A percentile compares a stretch with the other conserved stretches of the same genome.
Evolutionary conservation across 139 green algal genomes (phyloP).

Genomic region (Zygnema circumcarinatum): DNA sequence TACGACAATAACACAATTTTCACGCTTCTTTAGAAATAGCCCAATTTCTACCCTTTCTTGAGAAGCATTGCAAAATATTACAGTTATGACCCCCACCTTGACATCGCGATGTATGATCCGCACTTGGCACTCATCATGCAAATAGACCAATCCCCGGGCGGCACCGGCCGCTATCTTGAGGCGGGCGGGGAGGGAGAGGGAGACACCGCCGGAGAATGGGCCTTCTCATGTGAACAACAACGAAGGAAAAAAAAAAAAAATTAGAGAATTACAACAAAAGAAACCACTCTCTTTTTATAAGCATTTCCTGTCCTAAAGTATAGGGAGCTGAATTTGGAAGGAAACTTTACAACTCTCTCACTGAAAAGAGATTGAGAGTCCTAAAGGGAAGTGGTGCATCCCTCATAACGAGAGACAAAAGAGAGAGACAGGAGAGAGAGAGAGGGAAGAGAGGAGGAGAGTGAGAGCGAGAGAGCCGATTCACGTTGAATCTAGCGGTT

Average conservation of each 20-base stretch:
- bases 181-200: neutral
- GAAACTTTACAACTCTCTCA: neutral
- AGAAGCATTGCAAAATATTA: too few relatives aligned
- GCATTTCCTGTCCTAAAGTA: too few relatives aligned
- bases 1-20: too few relatives aligned
- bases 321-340: too few relatives aligned
- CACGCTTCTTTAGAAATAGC: too few relatives aligned
- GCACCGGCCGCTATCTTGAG: conserved; percentile 34
- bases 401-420: neutral
- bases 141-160: conserved; percentile 63
- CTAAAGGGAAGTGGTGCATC: neutral
- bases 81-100: too few relatives aligned
- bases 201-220: neutral
- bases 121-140: conserved; percentile 76
- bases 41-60: too few relatives aligned
- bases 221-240: neutral
- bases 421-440: neutral
- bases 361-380: neutral
- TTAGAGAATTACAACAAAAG: too few relatives aligned
- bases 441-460: neutral
- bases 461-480: neutral
- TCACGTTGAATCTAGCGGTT: neutral
- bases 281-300: too few relatives aligned
- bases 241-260: too few relatives aligned
- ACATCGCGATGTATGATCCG: conserved; percentile 86